These are phyloP conservation scores for Tetramitus jugosus DNA, from an alignment of 208 protist species.

Conservation along the genomic window DNA sequence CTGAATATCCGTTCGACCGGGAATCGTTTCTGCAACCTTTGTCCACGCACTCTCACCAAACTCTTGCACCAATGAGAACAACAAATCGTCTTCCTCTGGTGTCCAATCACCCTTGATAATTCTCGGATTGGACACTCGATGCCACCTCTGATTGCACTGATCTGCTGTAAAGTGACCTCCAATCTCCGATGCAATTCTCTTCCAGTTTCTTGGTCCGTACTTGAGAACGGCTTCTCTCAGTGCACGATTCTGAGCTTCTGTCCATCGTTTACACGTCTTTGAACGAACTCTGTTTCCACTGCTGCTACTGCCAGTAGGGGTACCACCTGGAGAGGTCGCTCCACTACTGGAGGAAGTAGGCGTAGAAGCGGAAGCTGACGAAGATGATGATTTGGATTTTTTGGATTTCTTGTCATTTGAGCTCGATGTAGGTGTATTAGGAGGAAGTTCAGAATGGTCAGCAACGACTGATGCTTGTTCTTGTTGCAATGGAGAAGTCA, in stretches of 20 bases:
- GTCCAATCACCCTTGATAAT: conserved; percentile 23
- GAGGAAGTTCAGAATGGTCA: no score
- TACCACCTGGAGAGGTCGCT: no score
- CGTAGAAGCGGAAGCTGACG: no score
- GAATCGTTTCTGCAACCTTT: background rate
- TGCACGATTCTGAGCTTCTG: conserved; percentile 15
- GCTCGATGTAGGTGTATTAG: no score
- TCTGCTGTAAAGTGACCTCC: conserved; percentile 22
- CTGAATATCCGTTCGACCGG: conserved; percentile 8
- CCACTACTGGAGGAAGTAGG: no score
- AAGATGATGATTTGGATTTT: no score
- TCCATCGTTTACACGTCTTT: conserved; percentile 22
- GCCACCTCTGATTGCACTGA: conserved; percentile 18
- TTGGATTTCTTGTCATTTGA: no score
- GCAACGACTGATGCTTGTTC: no score
- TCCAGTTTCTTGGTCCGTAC: conserved; percentile 24
- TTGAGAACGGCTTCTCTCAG: conserved; percentile 5
- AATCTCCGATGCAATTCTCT: conserved; percentile 22
- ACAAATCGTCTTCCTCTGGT: background rate
- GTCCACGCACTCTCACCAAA: conserved; percentile 10
- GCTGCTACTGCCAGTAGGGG: no score
- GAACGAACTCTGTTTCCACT: no score
- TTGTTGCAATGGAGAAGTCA: no score
- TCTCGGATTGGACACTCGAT: background rate
- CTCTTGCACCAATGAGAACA: background rate